Base-by-base conservation (phyloP, 805 yeast species). In the Suhomyces sp. region DNA sequence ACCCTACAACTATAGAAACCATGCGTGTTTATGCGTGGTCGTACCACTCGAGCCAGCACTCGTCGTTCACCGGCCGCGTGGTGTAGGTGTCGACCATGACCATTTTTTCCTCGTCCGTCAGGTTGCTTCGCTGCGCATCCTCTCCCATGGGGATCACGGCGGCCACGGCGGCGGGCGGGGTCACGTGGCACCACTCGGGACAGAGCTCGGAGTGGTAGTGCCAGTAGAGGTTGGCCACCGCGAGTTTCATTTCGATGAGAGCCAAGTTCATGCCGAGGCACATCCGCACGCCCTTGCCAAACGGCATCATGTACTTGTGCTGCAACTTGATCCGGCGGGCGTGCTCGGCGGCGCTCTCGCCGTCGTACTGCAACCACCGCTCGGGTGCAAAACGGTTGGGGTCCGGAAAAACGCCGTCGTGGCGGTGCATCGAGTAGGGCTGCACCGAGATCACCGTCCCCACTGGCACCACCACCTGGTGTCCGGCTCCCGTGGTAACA, bases 241-340 rank as follows among this genome's bases (percentile, higher is more conserved):
- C 77, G 44, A 84, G 60, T 62, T 85, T 86, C 74, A 86, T 84
- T 62, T 86, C 91, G 42, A 81, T 79, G 17, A 80, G 66, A 0
- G 91, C 91, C 41, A 87, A 64, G 62, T 86, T 77, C 83, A 83
- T 79, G 1, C 93, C 92, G 50, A 86, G 70, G 61, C 93, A 87
- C 90, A 86, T 85, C 57, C 90, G 70, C 19, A 84, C 74, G 2
- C 92, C 93, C 41, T 83, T 80, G 1, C 92, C 91, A 70, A 87
- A 87, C 0, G 87, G 84, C 77, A 86, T 79, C 76, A 85, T 79
- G 58, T 74, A 73, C 49, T 71, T 76, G 52, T 76, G 73, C 82
- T 84, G 85, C 7, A 50, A 51, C 50, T 68, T 74, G 33, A 79
- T 60, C 40, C 85, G 61, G 5, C 52, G 56, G 5, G 60, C 61